Evolutionary conservation across 2,329 filamentous ascomycete genomes (phyloP).

Genomic region (Simplicillium aogashimaense): DNA sequence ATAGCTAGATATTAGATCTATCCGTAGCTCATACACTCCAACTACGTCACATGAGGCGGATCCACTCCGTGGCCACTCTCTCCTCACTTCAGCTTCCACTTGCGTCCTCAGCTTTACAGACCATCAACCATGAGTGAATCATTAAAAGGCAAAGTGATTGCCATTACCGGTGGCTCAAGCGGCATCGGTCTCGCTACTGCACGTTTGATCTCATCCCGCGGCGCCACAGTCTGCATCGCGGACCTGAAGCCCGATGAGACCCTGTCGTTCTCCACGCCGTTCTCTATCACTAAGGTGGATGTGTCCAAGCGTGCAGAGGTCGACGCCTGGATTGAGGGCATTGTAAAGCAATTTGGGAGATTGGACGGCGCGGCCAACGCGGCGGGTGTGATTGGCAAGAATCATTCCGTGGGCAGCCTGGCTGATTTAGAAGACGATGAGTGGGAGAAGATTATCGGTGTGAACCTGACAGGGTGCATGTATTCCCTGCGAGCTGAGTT

Average conservation of each 20-base stretch:
- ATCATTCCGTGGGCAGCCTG: constrained; percentile 28
- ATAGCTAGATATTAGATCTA: too few relatives aligned
- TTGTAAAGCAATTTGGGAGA: constrained; percentile 37
- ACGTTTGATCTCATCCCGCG: constrained; percentile 22
- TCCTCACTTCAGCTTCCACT: too few relatives aligned
- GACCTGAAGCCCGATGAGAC: constrained; percentile 23
- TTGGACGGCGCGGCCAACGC: constrained; percentile 46
- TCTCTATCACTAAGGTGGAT: constrained; percentile 33
- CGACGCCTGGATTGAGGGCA: constrained; percentile 36
- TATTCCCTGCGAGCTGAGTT: constrained; percentile 37
- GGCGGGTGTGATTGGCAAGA: constrained; percentile 39
- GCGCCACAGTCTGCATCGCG: constrained; percentile 27
- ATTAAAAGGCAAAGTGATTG: constrained; percentile 24
- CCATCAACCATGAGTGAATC: constrained; percentile 3
- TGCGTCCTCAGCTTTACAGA: too few relatives aligned
- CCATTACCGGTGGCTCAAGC: constrained; percentile 31
- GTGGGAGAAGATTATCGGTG: constrained; percentile 36
- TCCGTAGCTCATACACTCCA: too few relatives aligned
- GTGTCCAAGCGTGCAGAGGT: constrained; percentile 36
- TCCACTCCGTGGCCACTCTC: too few relatives aligned
- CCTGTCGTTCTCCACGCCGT: constrained; percentile 13
- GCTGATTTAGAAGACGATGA: constrained; percentile 34
- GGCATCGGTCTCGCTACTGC: constrained; percentile 33
- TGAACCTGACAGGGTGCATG: constrained; percentile 42
- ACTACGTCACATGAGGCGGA: too few relatives aligned